These are phyloP conservation scores for Staphylotrichum longicolle DNA, from an alignment of 495 filamentous ascomycete species.

Conservation along the genomic window DNA sequence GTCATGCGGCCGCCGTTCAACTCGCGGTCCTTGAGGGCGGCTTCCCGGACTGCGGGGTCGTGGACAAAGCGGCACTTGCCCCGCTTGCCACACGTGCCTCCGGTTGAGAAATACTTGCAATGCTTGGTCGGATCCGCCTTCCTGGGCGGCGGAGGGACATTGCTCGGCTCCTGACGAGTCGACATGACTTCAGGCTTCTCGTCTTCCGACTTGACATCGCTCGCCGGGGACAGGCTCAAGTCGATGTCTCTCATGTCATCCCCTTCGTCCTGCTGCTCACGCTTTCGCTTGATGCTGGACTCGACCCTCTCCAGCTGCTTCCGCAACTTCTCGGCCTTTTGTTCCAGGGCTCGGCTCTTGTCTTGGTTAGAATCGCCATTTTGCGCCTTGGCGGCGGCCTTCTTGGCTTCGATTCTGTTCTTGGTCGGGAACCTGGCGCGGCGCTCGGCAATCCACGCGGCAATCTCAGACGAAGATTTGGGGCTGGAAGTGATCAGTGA, in stretches of 20 bases:
- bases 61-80: slow-evolving; percentile 64
- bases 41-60: slow-evolving; percentile 52
- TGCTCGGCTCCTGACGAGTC: slow-evolving; percentile 37
- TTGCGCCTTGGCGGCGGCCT: slow-evolving; percentile 38
- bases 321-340: slow-evolving; percentile 50
- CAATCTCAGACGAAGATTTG: slow-evolving; percentile 56
- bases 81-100: slow-evolving; percentile 60
- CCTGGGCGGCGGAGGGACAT: slow-evolving; percentile 42
- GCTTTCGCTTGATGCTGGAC: slow-evolving; percentile 56
- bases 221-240: slow-evolving; percentile 40
- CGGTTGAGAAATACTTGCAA: slow-evolving; percentile 60
- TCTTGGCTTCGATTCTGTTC: slow-evolving; percentile 54
- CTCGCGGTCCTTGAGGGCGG: slow-evolving; percentile 52
- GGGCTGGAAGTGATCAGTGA: slow-evolving; percentile 41
- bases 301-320: slow-evolving; percentile 52
- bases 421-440: slow-evolving; percentile 75
- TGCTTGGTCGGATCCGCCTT: slow-evolving; percentile 54
- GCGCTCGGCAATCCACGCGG: slow-evolving; percentile 77
- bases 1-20: slow-evolving; percentile 56
- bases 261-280: slow-evolving; percentile 55
- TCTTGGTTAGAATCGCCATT: slow-evolving; percentile 31
- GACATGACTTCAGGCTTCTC: slow-evolving; percentile 51
- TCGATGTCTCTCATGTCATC: slow-evolving; percentile 52
- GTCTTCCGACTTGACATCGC: slow-evolving; percentile 41
- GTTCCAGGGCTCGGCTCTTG: slow-evolving; percentile 36